Conservation (phyloP, 2,329 filamentous ascomycete species). For the Trichoderma polysporum region DNA sequence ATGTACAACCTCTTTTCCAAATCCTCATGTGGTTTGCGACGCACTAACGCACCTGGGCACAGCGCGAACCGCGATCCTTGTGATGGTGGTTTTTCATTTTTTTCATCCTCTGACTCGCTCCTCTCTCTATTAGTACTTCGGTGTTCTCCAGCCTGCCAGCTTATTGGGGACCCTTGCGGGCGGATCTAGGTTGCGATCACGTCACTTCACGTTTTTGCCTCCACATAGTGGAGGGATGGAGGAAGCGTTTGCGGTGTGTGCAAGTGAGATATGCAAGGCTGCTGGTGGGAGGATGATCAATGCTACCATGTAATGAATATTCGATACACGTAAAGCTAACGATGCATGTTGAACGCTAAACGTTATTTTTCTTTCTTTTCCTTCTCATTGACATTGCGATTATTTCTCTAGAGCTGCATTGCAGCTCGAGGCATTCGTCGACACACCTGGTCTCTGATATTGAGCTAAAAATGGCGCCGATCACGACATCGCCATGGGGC, state of each 20-base stretch:
- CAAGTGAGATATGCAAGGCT: neutral
- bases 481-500: slow-evolving; percentile 21
- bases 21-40: neutral
- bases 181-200: slow-evolving; percentile 8
- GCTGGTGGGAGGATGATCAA: neutral
- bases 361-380: neutral
- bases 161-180: neutral
- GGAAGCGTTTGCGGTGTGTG: neutral
- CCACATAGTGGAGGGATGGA: slow-evolving; percentile 11
- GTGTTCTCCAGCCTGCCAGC: neutral
- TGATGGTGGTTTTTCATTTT: neutral
- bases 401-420: neutral
- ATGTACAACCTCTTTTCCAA: neutral
- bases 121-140: neutral
- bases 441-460: neutral
- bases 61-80: slow-evolving; percentile 13
- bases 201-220: slow-evolving; percentile 21
- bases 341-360: neutral
- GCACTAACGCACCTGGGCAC: slow-evolving; percentile 20
- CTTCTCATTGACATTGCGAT: neutral
- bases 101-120: neutral
- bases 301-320: neutral
- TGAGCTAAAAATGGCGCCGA: slow-evolving; percentile 21
- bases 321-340: neutral
- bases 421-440: neutral